Percentiles rank a stretch among this genome's conserved stretches.
phyloP scores from a whole-genome alignment of 2,329 filamentous ascomycete genomes.

The Sphaceloma murrayae region DNA sequence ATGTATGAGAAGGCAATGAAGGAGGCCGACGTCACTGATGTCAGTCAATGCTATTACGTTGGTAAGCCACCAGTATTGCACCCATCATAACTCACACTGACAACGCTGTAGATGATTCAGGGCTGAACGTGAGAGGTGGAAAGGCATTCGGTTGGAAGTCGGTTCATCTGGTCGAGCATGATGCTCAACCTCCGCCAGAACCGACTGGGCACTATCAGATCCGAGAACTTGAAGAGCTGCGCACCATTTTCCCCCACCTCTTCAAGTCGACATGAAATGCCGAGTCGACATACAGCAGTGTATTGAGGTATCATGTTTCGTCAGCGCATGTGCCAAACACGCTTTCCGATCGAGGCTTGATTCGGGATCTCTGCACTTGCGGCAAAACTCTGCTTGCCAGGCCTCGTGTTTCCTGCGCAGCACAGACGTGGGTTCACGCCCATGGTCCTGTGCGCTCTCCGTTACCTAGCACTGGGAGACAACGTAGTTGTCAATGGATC shows the following conservation, averaged over 20 bases:
- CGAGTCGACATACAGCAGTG: too few species aligned
- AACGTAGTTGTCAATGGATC: too few species aligned
- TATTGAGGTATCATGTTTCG: too few species aligned
- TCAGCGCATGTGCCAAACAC: too few species aligned
- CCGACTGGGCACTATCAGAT: conserved; percentile 64
- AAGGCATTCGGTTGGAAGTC: conserved; percentile 76
- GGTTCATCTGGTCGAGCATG: conserved; percentile 75
- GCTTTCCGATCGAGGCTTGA: too few species aligned
- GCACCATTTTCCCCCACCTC: conserved; percentile 67
- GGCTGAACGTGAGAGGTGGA: conserved; percentile 68
- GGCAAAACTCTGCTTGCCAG: too few species aligned
- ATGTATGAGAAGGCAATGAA: conserved; percentile 87
- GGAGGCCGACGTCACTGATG: conserved; percentile 61
- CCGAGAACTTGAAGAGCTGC: conserved; percentile 63
- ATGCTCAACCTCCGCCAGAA: conserved; percentile 50
- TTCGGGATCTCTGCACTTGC: too few species aligned
- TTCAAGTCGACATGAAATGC: conserved; percentile 49
- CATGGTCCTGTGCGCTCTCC: too few species aligned
- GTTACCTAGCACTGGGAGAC: too few species aligned
- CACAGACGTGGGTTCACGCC: too few species aligned
- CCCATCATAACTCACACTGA: neutral
- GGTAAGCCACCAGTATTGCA: conserved; percentile 55
- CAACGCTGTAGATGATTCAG: conserved; percentile 63
- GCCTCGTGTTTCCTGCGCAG: too few species aligned
- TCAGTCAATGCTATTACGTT: conserved; percentile 80